A percentile compares a stretch with the other conserved stretches of the same genome.
phyloP scores from a whole-genome alignment of 225 moss, liverwort and hornwort genomes.

The Ulota crispa region DNA sequence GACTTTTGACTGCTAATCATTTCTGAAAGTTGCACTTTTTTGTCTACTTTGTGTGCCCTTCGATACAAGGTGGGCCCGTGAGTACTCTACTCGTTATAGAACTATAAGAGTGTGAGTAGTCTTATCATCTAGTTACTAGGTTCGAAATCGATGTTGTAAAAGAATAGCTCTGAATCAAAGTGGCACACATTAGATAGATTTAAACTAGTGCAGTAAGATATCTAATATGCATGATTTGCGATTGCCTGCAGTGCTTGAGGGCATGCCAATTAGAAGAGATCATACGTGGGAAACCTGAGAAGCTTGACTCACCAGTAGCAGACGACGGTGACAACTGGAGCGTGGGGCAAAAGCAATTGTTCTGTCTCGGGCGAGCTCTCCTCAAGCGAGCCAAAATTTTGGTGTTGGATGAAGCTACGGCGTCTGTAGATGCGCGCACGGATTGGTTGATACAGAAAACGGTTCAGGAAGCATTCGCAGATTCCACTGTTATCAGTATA shows the following conservation, averaged over 20 bases:
- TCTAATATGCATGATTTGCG: slow-evolving; percentile 7
- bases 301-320: slow-evolving; percentile 40
- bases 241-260: slow-evolving; percentile 51
- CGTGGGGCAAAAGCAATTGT: slow-evolving; percentile 53
- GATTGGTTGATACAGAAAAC: slow-evolving; percentile 52
- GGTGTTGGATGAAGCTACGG: slow-evolving; percentile 58
- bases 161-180: background rate
- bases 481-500: slow-evolving; percentile 45
- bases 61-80: background rate
- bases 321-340: slow-evolving; percentile 61
- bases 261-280: slow-evolving; percentile 58
- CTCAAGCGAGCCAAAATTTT: slow-evolving; percentile 51
- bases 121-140: background rate
- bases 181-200: background rate
- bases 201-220: background rate
- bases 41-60: background rate
- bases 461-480: slow-evolving; percentile 39
- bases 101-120: background rate
- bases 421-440: slow-evolving; percentile 57
- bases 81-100: background rate
- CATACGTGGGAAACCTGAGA: slow-evolving; percentile 36
- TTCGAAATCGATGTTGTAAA: background rate
- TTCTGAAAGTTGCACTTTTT: background rate
- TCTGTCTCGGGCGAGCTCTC: slow-evolving; percentile 54
- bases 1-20: background rate